phyloP scores from a whole-genome alignment of 2,329 filamentous ascomycete species.

The Microsporum audouinii region DNA sequence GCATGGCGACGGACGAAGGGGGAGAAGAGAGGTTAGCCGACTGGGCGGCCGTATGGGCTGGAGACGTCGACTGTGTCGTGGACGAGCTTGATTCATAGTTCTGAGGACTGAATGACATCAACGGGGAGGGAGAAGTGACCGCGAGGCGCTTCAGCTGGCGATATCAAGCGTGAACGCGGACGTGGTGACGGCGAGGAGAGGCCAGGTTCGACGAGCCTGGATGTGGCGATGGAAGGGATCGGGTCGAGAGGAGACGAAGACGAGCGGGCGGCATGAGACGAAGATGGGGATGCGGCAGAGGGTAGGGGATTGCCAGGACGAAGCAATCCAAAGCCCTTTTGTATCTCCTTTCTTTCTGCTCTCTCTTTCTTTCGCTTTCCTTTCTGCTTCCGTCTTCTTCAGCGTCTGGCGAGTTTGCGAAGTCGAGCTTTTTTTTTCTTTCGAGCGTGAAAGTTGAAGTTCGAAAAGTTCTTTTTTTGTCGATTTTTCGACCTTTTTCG shows the following conservation, averaged over 20 bases:
- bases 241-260: neutral
- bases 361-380: neutral
- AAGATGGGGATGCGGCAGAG: neutral
- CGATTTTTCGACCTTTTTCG: no score
- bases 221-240: conserved; percentile 2
- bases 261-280: conserved; percentile 1
- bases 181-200: conserved; percentile 1
- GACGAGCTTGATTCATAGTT: conserved; percentile 38
- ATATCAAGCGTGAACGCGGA: conserved; percentile 8
- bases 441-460: no score
- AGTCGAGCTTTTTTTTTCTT: neutral
- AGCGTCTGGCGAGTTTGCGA: neutral
- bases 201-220: neutral
- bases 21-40: conserved; percentile 31
- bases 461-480: no score
- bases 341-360: neutral
- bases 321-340: neutral
- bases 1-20: conserved; percentile 33
- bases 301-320: neutral
- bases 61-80: conserved; percentile 34
- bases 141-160: conserved; percentile 9
- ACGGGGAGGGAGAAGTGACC: conserved; percentile 29
- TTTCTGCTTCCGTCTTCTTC: neutral
- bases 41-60: conserved; percentile 34
- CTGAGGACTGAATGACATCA: conserved; percentile 41